Evolutionary conservation across 768 basidiomycete genomes (phyloP).

Genomic region (Mycena venus): DNA sequence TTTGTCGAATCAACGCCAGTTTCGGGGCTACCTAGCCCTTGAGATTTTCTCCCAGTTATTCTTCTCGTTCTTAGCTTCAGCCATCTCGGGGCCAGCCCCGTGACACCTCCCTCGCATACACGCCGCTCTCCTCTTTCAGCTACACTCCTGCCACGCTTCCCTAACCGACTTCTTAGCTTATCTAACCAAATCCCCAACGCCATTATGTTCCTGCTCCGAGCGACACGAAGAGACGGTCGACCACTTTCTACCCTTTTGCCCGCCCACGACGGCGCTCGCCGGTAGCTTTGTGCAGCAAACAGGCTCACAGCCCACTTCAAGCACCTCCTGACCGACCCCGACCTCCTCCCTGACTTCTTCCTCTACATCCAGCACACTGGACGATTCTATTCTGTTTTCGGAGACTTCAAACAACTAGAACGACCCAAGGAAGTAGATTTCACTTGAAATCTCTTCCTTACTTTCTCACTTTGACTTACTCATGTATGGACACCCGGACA

Average conservation of each 20-base stretch:
- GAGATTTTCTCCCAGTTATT: too few relatives aligned
- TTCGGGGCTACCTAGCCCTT: too few relatives aligned
- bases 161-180: neutral
- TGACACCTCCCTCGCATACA: too few relatives aligned
- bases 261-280: neutral
- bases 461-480: too few relatives aligned
- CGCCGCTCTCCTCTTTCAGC: neutral
- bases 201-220: neutral
- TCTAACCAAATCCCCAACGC: neutral
- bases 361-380: too few relatives aligned
- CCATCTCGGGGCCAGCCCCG: too few relatives aligned
- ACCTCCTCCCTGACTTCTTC: neutral
- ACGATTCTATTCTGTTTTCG: too few relatives aligned
- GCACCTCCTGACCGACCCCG: neutral
- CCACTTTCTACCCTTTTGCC: neutral
- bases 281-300: neutral
- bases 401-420: too few relatives aligned
- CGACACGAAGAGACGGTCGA: neutral
- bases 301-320: neutral
- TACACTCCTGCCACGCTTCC: neutral
- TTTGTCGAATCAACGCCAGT: too few relatives aligned
- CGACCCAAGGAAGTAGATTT: neutral
- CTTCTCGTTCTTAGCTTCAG: too few relatives aligned
- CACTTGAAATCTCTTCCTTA: too few relatives aligned
- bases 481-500: too few relatives aligned